These are phyloP conservation scores for Hypoxylon sp. DNA, from an alignment of 2,329 filamentous ascomycete genomes.

Conservation along the genomic window DNA sequence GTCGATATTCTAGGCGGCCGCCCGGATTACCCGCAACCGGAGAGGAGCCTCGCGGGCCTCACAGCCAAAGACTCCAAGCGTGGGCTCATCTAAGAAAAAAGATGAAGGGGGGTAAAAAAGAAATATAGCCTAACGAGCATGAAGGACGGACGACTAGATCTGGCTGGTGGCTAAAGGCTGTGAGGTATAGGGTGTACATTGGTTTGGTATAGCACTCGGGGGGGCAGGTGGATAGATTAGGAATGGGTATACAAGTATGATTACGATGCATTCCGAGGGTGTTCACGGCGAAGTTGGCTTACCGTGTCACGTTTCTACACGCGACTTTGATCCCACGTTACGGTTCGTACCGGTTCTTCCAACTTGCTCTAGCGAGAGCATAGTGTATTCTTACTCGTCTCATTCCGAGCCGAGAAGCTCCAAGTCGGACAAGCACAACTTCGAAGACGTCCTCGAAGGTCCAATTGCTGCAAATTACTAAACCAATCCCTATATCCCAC, in stretches of 20 bases:
- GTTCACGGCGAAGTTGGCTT: not conserved
- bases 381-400: too few relatives aligned
- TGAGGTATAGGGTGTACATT: constrained; percentile 9
- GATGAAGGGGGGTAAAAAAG: not conserved
- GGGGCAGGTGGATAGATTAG: constrained; percentile 21
- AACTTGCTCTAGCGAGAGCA: too few relatives aligned
- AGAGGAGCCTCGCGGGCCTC: constrained; percentile 59
- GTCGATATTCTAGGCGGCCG: constrained; percentile 87
- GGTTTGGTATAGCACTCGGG: constrained; percentile 16
- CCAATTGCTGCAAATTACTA: too few relatives aligned
- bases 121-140: not conserved
- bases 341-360: not conserved
- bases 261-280: constrained; percentile 13
- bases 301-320: too few relatives aligned
- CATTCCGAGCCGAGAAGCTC: too few relatives aligned
- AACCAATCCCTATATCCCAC: too few relatives aligned
- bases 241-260: constrained; percentile 20
- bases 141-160: not conserved
- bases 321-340: too few relatives aligned
- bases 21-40: constrained; percentile 60
- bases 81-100: constrained; percentile 48
- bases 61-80: constrained; percentile 69
- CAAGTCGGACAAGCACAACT: too few relatives aligned
- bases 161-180: not conserved
- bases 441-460: too few relatives aligned